Conservation (phyloP, 108 stramenopile genomes). For the Pinguiococcus pyrenoidosus region DNA sequence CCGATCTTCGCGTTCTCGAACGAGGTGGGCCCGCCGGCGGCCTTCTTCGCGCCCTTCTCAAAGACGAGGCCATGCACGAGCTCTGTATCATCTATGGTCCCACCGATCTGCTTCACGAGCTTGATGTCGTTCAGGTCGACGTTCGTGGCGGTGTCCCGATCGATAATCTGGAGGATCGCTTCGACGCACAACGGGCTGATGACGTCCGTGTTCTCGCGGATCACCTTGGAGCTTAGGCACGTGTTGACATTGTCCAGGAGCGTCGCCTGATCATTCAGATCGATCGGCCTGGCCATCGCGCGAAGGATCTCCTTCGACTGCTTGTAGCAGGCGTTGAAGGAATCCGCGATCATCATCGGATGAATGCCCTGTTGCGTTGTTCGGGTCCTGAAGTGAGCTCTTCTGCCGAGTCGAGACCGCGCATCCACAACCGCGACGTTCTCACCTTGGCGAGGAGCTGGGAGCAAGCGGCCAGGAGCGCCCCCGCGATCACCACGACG, state of each 20-base stretch:
- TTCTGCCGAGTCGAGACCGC: not conserved
- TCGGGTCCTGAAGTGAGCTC: constrained; percentile 4
- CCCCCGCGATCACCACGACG: constrained; percentile 93
- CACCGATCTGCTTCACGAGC: constrained; percentile 90
- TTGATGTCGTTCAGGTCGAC: constrained; percentile 92
- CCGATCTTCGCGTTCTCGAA: constrained; percentile 77
- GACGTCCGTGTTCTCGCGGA: constrained; percentile 70
- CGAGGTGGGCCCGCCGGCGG: constrained; percentile 74
- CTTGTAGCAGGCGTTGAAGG: constrained; percentile 47
- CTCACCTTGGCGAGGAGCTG: constrained; percentile 53
- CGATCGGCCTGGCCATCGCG: constrained; percentile 57
- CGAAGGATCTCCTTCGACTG: constrained; percentile 44
- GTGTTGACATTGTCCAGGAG: constrained; percentile 83
- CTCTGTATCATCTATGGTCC: constrained; percentile 98
- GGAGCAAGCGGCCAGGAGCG: constrained; percentile 73
- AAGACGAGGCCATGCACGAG: constrained; percentile 86
- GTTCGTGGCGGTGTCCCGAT: constrained; percentile 53
- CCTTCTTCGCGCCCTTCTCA: constrained; percentile 74
- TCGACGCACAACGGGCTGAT: constrained; percentile 96
- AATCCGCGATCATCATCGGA: constrained; percentile 78
- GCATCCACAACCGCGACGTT: no score
- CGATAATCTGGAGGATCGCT: constrained; percentile 76
- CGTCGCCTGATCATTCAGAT: constrained; percentile 59
- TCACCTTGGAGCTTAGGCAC: constrained; percentile 75
- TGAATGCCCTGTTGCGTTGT: constrained; percentile 95